Evolutionary conservation across 2,329 filamentous ascomycete genomes (phyloP), one percentile per base, ranked within the genome.

Genomic region (Elsinoe arachidis): DNA sequence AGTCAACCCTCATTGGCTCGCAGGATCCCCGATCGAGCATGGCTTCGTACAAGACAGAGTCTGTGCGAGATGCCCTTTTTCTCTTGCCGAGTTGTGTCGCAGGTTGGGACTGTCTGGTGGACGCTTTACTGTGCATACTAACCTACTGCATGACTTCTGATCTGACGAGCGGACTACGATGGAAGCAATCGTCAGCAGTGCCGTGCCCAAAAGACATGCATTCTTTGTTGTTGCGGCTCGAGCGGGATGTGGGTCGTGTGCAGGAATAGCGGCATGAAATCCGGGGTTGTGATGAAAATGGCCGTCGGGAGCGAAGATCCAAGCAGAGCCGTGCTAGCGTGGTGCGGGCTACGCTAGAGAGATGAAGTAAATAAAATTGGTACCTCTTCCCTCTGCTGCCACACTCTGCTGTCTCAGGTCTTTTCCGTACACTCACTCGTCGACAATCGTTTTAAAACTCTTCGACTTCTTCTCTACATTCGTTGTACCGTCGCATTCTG

Each of bases 291-390:
- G 34, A 53, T 53, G 49, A 39, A 46, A 19, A 23, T 43, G 39
- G 39, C 6, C 7, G 34, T 35, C 2, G 21, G 21, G 39, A 43
- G 17, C 39, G 39, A n/a, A 39, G 37, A 39, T 19, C 15, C 38
- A 44, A 44, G 41, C 41, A 17, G 41, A 23, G 41, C 41, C 17
- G 26, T 30, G 14, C 37, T 46, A 46, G 41, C 41, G 41, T 23
- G 19, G 41, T 46, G 41, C 41, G 41, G 41, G 21, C 21, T 46
- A 23, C n/a, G 7, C 26, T 30, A 30, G 26, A 30, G 41, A 46
- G 41, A 46, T 46, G 19, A 35, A 53, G 49, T 53, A 53, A 53
- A 53, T 53, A 53, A 53, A 35, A 53, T 53, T 53, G 49, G 26
- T 51, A 34, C 33, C 46, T 51, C n/a, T n/a, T 38, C 49, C 49